A percentile compares a stretch with the other conserved stretches of the same genome.
These are phyloP conservation scores for Lomentospora prolificans DNA, from an alignment of 2,329 filamentous ascomycete species.

Conservation along the genomic window DNA sequence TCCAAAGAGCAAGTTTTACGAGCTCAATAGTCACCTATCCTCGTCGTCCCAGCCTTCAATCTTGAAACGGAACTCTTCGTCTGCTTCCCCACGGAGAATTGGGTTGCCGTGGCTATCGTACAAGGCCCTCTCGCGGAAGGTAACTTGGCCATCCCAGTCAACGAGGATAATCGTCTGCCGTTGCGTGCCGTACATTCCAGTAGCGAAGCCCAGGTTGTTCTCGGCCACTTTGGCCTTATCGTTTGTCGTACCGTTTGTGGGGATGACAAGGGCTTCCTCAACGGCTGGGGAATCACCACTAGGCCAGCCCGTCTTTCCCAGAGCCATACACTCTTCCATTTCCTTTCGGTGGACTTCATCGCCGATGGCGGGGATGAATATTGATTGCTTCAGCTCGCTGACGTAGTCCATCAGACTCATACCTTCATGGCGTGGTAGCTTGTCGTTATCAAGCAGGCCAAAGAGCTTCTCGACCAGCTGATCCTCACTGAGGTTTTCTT, in stretches of 20 bases:
- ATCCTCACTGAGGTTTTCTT: slow-evolving; percentile 29
- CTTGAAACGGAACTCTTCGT: slow-evolving; percentile 44
- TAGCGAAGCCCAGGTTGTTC: slow-evolving; percentile 36
- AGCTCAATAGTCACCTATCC: slow-evolving; percentile 1
- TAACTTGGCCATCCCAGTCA: slow-evolving; percentile 53
- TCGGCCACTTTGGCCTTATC: slow-evolving; percentile 13
- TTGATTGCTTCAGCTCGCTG: slow-evolving; percentile 43
- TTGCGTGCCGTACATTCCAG: slow-evolving; percentile 55
- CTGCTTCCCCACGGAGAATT: slow-evolving; percentile 43
- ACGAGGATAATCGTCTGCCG: slow-evolving; percentile 53
- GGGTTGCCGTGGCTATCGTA: slow-evolving; percentile 49
- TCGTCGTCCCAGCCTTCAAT: slow-evolving; percentile 42
- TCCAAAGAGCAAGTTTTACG: background rate
- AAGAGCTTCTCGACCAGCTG: slow-evolving; percentile 43
- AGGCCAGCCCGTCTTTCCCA: slow-evolving; percentile 18
- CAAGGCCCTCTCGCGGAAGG: slow-evolving; percentile 48
- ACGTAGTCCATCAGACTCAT: slow-evolving; percentile 43
- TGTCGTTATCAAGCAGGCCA: slow-evolving; percentile 45
- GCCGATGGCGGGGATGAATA: slow-evolving; percentile 52
- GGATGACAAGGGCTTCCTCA: slow-evolving; percentile 23
- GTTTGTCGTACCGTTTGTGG: slow-evolving; percentile 21
- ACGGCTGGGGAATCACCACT: slow-evolving; percentile 24
- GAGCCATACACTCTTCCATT: slow-evolving; percentile 31
- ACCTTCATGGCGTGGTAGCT: slow-evolving; percentile 33
- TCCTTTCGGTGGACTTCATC: slow-evolving; percentile 32